Evolutionary conservation across 495 filamentous ascomycete genomes (phyloP).

Genomic region (Penicillium diatomitis): DNA sequence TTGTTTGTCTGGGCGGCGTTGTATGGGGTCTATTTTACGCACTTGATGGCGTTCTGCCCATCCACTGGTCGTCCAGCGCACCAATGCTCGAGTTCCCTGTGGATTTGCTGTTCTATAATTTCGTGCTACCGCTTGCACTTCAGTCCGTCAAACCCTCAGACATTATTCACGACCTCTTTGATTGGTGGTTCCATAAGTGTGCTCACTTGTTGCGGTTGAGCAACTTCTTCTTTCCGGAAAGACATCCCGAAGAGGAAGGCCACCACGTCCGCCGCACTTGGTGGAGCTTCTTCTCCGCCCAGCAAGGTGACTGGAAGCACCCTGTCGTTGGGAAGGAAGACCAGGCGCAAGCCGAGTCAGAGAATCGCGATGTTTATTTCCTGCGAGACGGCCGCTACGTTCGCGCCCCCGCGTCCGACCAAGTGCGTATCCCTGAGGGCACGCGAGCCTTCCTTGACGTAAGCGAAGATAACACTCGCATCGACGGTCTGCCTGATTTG

Average conservation of each 20-base stretch:
- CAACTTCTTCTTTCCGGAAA: constrained; percentile 86
- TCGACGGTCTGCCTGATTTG: constrained; percentile 51
- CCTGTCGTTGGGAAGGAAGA: constrained; percentile 35
- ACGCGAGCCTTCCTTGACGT: constrained; percentile 73
- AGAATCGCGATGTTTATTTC: constrained; percentile 43
- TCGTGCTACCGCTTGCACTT: constrained; percentile 78
- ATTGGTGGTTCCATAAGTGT: constrained; percentile 93
- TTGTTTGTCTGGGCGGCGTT: constrained; percentile 87
- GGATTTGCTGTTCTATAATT: constrained; percentile 93
- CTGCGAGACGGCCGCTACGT: constrained; percentile 75
- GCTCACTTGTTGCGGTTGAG: constrained; percentile 72
- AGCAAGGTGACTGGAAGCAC: constrained; percentile 40
- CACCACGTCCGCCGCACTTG: constrained; percentile 47
- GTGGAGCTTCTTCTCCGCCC: constrained; percentile 36
- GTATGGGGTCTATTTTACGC: constrained; percentile 77
- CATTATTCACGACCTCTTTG: constrained; percentile 72
- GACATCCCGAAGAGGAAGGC: constrained; percentile 75
- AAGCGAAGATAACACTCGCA: constrained; percentile 54
- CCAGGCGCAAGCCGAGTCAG: constrained; percentile 22
- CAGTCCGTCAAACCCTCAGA: constrained; percentile 77
- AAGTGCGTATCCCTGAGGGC: constrained; percentile 86
- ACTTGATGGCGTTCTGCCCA: constrained; percentile 66
- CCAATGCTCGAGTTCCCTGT: constrained; percentile 91
- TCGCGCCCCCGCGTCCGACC: constrained; percentile 81
- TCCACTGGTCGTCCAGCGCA: constrained; percentile 84